phyloP scores from a whole-genome alignment of 495 filamentous ascomycete species.

The Lophiostoma macrostomum region DNA sequence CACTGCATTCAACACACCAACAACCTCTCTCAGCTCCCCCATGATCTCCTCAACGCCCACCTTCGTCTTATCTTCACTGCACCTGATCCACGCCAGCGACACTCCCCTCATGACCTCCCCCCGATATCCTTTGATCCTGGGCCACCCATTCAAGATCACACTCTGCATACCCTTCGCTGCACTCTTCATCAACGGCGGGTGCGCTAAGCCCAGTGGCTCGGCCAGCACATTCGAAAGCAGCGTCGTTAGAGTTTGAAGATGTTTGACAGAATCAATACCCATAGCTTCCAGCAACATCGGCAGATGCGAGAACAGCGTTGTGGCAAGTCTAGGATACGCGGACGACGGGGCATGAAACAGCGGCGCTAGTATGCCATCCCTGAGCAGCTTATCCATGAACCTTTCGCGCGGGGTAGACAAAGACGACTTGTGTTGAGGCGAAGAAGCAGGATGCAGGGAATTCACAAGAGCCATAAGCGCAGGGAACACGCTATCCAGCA shows the following conservation, averaged over 20 bases:
- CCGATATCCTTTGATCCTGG: conserved; percentile 60
- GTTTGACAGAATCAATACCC: conserved; percentile 67
- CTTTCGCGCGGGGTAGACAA: conserved; percentile 28
- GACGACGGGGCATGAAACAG: conserved; percentile 28
- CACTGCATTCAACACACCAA: conserved; percentile 42
- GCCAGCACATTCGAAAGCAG: conserved; percentile 62
- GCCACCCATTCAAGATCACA: conserved; percentile 69
- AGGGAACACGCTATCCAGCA: conserved; percentile 65
- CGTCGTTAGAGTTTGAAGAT: conserved; percentile 71
- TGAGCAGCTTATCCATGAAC: conserved; percentile 31
- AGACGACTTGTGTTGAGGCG: neutral
- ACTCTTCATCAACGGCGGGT: conserved; percentile 53
- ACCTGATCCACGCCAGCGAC: conserved; percentile 63
- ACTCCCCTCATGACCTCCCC: conserved; percentile 68
- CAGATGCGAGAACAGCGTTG: conserved; percentile 58
- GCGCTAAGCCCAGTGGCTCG: conserved; percentile 65
- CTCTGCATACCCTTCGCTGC: conserved; percentile 54
- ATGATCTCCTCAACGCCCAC: conserved; percentile 41
- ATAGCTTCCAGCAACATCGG: conserved; percentile 54
- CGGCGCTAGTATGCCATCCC: conserved; percentile 47
- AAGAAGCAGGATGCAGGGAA: conserved; percentile 39
- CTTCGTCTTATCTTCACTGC: conserved; percentile 39
- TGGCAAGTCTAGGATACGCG: conserved; percentile 44
- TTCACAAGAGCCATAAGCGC: conserved; percentile 59
- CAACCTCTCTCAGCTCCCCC: conserved; percentile 47